Evolutionary conservation across 345 rosid genomes (phyloP).

Genomic region (Camelina laxa): DNA sequence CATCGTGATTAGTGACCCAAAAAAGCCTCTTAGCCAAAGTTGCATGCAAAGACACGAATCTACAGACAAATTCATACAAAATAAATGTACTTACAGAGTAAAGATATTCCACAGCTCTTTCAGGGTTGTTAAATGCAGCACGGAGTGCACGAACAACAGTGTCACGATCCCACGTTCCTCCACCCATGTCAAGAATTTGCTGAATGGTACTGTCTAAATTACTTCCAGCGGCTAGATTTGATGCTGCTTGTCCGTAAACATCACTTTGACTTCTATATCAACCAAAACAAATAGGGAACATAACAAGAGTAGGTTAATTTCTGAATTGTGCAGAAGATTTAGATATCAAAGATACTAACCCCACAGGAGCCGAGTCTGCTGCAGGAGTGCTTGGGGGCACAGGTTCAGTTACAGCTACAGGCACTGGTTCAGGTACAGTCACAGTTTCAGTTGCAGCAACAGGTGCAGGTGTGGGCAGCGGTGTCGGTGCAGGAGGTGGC

Average conservation of each 20-base stretch:
- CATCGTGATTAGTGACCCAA: slow-evolving; percentile 20
- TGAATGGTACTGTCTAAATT: slow-evolving; percentile 80
- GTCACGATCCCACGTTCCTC: slow-evolving; percentile 92
- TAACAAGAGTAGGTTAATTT: slow-evolving; percentile 8
- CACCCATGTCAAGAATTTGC: slow-evolving; percentile 97
- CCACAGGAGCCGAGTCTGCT: slow-evolving; percentile 47
- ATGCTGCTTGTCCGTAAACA: slow-evolving; percentile 84
- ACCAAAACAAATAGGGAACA: slow-evolving; percentile 16
- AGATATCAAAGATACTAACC: slow-evolving; percentile 41
- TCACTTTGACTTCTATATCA: slow-evolving; percentile 60
- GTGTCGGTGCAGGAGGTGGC: background rate
- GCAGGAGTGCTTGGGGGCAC: slow-evolving; percentile 46
- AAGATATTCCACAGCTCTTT: slow-evolving; percentile 96
- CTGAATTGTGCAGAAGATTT: slow-evolving; percentile 27
- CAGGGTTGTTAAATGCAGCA: slow-evolving; percentile 94
- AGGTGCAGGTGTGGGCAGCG: background rate
- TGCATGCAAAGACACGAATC: background rate
- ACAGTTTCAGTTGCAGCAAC: slow-evolving; percentile 18
- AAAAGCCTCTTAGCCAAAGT: slow-evolving; percentile 1
- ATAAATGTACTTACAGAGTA: slow-evolving; percentile 63
- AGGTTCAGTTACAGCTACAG: slow-evolving; percentile 29
- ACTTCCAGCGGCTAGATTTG: slow-evolving; percentile 83
- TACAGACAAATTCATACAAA: background rate
- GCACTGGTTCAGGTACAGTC: slow-evolving; percentile 23
- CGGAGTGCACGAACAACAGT: slow-evolving; percentile 88